Conservation (phyloP, 2,329 filamentous ascomycete species). For the Cercospora sp. region DNA sequence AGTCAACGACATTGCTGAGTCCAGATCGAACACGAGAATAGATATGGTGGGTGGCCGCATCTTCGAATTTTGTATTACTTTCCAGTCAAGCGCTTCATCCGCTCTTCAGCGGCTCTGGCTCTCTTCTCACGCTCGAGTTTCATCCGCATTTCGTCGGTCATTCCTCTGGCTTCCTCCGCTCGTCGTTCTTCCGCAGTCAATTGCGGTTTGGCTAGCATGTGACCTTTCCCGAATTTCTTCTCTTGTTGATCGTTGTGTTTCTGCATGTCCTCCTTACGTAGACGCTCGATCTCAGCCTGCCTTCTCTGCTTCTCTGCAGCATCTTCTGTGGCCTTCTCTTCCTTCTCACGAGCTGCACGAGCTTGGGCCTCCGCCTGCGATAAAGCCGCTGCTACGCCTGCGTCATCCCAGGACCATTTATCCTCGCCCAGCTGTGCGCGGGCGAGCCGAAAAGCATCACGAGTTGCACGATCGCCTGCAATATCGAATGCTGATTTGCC, state of each 20-base stretch:
- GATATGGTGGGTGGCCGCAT: background rate
- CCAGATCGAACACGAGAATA: background rate
- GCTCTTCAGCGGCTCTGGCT: slow-evolving; percentile 87
- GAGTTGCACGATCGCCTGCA: slow-evolving; percentile 77
- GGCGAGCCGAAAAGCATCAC: slow-evolving; percentile 88
- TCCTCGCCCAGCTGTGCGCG: slow-evolving; percentile 76
- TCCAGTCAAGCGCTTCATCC: slow-evolving; percentile 66
- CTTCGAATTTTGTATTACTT: slow-evolving; percentile 13
- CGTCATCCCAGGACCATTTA: slow-evolving; percentile 74
- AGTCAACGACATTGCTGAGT: background rate
- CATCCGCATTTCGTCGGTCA: slow-evolving; percentile 85
- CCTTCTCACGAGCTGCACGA: slow-evolving; percentile 68
- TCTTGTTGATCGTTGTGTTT: slow-evolving; percentile 52
- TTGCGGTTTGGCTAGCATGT: slow-evolving; percentile 53
- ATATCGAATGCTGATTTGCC: slow-evolving; percentile 87
- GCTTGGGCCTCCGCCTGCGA: slow-evolving; percentile 69
- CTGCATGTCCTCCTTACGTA: slow-evolving; percentile 66
- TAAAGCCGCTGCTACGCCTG: slow-evolving; percentile 70
- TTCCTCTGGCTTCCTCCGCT: slow-evolving; percentile 78
- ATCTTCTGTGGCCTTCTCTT: slow-evolving; percentile 67
- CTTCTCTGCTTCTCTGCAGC: slow-evolving; percentile 61
- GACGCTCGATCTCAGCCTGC: slow-evolving; percentile 70
- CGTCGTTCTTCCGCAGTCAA: slow-evolving; percentile 79
- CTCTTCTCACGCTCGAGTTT: slow-evolving; percentile 83
- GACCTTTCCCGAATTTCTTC: slow-evolving; percentile 53